Evolutionary conservation across 805 yeast genomes (phyloP).

Genomic region (Lipomyces lipofer): DNA sequence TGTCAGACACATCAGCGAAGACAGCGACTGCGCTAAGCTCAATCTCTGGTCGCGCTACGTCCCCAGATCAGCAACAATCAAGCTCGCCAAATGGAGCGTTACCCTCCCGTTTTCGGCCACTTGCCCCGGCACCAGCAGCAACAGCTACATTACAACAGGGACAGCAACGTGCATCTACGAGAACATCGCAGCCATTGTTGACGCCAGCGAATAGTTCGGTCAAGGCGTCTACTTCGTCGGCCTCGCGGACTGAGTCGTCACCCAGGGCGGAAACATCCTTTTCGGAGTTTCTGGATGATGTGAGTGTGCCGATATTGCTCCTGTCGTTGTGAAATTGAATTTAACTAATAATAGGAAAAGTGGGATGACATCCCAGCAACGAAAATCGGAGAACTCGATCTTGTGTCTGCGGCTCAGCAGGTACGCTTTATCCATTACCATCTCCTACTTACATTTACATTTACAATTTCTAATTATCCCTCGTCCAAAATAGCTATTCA

Average conservation of each 20-base stretch:
- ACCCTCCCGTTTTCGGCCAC: neutral
- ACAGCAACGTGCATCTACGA: too few species aligned
- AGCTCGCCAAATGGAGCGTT: neutral
- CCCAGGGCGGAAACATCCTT: neutral
- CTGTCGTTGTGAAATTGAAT: too few species aligned
- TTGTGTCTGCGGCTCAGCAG: conserved; percentile 18
- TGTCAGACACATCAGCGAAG: too few species aligned
- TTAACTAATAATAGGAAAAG: conserved; percentile 12
- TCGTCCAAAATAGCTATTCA: conserved; percentile 12
- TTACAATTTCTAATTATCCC: neutral
- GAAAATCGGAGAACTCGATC: conserved; percentile 17
- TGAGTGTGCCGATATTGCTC: neutral
- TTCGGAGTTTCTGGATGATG: conserved; percentile 7
- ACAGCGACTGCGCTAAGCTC: too few species aligned
- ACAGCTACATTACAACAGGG: neutral
- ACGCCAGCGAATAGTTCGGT: too few species aligned
- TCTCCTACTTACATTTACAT: neutral
- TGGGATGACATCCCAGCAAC: conserved; percentile 25
- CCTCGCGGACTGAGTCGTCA: neutral
- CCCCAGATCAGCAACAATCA: neutral
- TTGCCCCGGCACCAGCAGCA: neutral
- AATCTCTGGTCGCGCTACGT: neutral
- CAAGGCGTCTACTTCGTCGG: too few species aligned
- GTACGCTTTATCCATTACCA: neutral
- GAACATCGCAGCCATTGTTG: too few species aligned